Percentiles rank a stretch among this genome's conserved stretches.
Evolutionary conservation across 2,329 filamentous ascomycete genomes (phyloP).

Genomic region (Bertia moriformis): DNA sequence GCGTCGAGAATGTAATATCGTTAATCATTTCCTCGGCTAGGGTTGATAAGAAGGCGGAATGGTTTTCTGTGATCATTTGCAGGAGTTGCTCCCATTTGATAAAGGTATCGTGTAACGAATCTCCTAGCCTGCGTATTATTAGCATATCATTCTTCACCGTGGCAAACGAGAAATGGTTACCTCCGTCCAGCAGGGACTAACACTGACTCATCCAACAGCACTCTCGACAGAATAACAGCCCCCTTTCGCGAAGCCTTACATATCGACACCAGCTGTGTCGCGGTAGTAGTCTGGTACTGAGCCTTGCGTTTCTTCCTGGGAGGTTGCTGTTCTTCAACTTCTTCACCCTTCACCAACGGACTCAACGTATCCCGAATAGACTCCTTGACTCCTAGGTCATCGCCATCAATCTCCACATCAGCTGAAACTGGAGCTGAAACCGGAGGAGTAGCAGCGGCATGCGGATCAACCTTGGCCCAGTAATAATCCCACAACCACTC

Average conservation of each 20-base stretch:
- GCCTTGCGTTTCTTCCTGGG: not conserved
- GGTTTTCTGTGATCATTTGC: not conserved
- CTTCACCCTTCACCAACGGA: not conserved
- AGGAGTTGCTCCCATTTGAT: not conserved
- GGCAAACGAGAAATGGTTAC: not conserved
- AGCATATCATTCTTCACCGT: too few species aligned
- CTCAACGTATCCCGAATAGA: not conserved
- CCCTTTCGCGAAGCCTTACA: not conserved
- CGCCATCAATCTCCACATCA: not conserved
- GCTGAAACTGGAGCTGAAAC: not conserved
- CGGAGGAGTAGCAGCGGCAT: not conserved
- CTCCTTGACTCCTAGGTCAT: not conserved
- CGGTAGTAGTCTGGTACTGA: not conserved
- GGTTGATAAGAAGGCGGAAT: not conserved
- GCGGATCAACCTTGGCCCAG: not conserved
- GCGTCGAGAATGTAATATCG: not conserved
- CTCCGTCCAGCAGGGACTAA: not conserved
- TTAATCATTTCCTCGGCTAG: not conserved
- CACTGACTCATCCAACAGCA: not conserved
- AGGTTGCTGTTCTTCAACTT: not conserved
- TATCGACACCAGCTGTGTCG: not conserved
- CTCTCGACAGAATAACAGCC: not conserved
- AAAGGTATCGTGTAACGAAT: not conserved
- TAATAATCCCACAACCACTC: slow-evolving; percentile 1
- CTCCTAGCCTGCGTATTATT: not conserved